Evolutionary conservation across 208 protist genomes (phyloP), one percentile per base, ranked within the genome.

Genomic region (Crithidia sp.): DNA sequence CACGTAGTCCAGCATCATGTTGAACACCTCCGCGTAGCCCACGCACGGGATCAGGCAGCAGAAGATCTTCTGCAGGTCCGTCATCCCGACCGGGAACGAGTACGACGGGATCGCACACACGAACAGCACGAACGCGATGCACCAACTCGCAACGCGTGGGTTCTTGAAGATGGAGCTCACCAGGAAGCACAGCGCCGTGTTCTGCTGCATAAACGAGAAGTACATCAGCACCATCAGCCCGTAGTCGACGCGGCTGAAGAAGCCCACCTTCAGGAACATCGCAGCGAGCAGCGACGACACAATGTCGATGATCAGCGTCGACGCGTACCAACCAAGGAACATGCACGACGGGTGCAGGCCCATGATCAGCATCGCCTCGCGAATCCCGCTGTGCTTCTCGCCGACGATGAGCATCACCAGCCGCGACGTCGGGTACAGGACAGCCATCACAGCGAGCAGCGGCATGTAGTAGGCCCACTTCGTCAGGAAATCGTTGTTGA

Each of bases 321-420:
- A 84, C 17, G 73, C 67, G 80, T 85, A 92, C 92, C 92, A 96
- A 17, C 89, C 86, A 44, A 81, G 55, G 53, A 89, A 86, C 71
- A 93, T 72, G 71, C 83, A 92, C 4, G 79, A 85, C 60, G 78
- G 89, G 52, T 88, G 83, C 56, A 96, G 78, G 43, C 90, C 92
- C 92, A 96, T 96, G 77, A 96, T 94, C 47, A 94, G 81, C 92
- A 96, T 96, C 45, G 85, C 83, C 76, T 95, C 90, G 39, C 90
- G 88, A 73, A 95, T 88, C 47, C 85, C 79, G 47, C 80, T 71
- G 36, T 84, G 67, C 82, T 96, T 96, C 77, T 96, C 92, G 57
- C 89, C 78, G 37, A 95, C 90, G 63, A 96, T 88, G 49, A 82
- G 71, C 68, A 74, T 78, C 65, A 89, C 83, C 43, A 94, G 76